Conservation (phyloP, 768 basidiomycete species). For the Pleurotus djamor region DNA sequence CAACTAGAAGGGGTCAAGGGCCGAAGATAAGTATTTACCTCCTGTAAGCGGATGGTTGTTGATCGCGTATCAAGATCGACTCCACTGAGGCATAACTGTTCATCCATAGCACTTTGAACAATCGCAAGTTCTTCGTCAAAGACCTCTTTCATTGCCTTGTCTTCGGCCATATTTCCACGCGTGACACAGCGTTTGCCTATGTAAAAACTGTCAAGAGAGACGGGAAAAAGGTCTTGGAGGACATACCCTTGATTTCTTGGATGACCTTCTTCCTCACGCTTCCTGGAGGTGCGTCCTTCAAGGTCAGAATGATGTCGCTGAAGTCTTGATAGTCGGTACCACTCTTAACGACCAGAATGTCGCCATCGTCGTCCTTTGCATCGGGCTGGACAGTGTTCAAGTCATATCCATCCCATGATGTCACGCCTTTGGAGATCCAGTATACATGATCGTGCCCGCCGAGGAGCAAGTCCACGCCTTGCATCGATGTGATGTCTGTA, state of each 20-base stretch:
- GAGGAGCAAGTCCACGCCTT: slow-evolving; percentile 81
- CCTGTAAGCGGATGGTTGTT: slow-evolving; percentile 64
- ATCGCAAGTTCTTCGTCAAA: slow-evolving; percentile 62
- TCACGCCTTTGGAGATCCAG: slow-evolving; percentile 65
- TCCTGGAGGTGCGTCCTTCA: slow-evolving; percentile 56
- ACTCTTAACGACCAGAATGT: slow-evolving; percentile 82
- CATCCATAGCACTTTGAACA: slow-evolving; percentile 67
- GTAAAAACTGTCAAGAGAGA: not conserved
- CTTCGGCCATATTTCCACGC: slow-evolving; percentile 54
- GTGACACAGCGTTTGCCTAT: slow-evolving; percentile 67
- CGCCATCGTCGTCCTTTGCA: slow-evolving; percentile 67
- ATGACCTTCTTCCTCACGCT: slow-evolving; percentile 69
- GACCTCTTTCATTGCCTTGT: slow-evolving; percentile 50
- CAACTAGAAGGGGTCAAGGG: not conserved
- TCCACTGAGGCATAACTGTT: slow-evolving; percentile 70
- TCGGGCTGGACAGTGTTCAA: slow-evolving; percentile 49
- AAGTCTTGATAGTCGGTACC: slow-evolving; percentile 89
- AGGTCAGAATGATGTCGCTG: slow-evolving; percentile 67
- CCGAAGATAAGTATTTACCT: slow-evolving; percentile 39
- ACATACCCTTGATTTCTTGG: slow-evolving; percentile 54
- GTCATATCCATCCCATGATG: slow-evolving; percentile 67
- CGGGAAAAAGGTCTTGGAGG: too few species aligned
- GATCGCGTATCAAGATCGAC: slow-evolving; percentile 73
- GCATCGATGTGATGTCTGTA: slow-evolving; percentile 41
- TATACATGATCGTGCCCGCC: slow-evolving; percentile 91